These are phyloP conservation scores for Saturnispora zaruensis DNA, from an alignment of 805 yeast genomes.

Conservation along the genomic window DNA sequence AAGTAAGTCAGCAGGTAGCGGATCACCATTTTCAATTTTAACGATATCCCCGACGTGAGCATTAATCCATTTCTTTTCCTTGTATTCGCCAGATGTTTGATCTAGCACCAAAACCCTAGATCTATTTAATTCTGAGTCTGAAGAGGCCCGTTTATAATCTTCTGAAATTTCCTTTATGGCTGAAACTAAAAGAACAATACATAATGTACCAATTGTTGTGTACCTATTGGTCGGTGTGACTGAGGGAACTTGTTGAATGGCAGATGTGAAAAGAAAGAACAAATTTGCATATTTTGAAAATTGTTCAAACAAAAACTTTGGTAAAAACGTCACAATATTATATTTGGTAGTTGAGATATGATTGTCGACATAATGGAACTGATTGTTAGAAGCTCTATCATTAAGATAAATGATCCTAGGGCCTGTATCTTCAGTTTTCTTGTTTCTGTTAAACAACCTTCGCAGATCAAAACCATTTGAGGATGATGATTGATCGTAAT, in stretches of 20 bases:
- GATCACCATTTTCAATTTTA: slow-evolving; percentile 74
- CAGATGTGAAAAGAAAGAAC: slow-evolving; percentile 85
- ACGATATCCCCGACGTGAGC: slow-evolving; percentile 89
- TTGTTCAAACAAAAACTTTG: slow-evolving; percentile 92
- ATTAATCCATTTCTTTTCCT: slow-evolving; percentile 69
- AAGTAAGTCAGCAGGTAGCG: slow-evolving; percentile 89
- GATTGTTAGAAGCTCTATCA: slow-evolving; percentile 46
- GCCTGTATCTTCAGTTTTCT: slow-evolving; percentile 25
- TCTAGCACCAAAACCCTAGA: slow-evolving; percentile 64
- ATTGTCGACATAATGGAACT: slow-evolving; percentile 60
- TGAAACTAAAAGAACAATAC: slow-evolving; percentile 78
- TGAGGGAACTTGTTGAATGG: slow-evolving; percentile 93
- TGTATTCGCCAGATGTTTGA: slow-evolving; percentile 50
- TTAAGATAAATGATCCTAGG: slow-evolving; percentile 65
- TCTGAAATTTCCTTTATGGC: slow-evolving; percentile 88
- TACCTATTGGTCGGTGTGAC: slow-evolving; percentile 95
- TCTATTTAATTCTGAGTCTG: slow-evolving; percentile 78
- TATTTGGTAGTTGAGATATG: slow-evolving; percentile 94
- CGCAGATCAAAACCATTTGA: slow-evolving; percentile 23
- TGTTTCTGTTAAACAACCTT: slow-evolving; percentile 18
- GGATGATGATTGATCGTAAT: slow-evolving; percentile 18
- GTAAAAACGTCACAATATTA: slow-evolving; percentile 85
- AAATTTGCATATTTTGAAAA: slow-evolving; percentile 94
- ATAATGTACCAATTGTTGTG: slow-evolving; percentile 87
- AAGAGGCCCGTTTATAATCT: slow-evolving; percentile 78